Base-by-base conservation (phyloP, 2,329 filamentous ascomycete species). In the Colletotrichum sp. region DNA sequence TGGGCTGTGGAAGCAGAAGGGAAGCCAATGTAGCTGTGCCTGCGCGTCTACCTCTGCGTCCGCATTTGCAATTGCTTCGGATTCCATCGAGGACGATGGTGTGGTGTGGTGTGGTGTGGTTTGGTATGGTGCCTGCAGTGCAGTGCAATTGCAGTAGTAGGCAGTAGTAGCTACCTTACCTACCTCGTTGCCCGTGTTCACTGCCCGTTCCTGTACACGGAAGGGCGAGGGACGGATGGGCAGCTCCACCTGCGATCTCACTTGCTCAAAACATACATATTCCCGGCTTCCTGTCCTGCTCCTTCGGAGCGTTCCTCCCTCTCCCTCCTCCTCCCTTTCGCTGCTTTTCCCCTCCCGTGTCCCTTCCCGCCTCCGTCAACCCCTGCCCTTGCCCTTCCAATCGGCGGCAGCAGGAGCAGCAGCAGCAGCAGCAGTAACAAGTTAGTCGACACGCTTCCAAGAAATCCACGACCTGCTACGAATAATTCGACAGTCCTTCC, bases 181-280 rank as follows among this genome's bases (percentile, higher is more conserved):
- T 52, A 52, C n/a, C 43, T 52, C 18, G 43, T 52, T 52, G 43
- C 43, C 43, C 43, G 43, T 52, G 43, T 52, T 52, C 43, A 21
- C 43, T 52, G n/a, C 43, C 43, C 43, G 38, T 48, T 48, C 38
- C 18, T 48, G 55, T 58, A 24, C 55, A 15, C 9, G 52, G 21
- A 28, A 26, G 63, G 36, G 48, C 30, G 26, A 48, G 30, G 48
- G n/a, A 58, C 21, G 65, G 58, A 60, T 16, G 65, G 58, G 24
- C 55, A 60, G 52, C 52, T 67, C 73, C 73, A 74, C 69, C 16
- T 65, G 24, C 43, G 36, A 74, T 71, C 67, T 74, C 71, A 74
- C 69, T 75, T 69, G 73, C 73, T 75, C 70, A 73, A 75, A 75
- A 73, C 73, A 73, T 75, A 75, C 73, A 75, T 75, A 75, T 75